phyloP scores from a whole-genome alignment of 768 basidiomycete genomes.

The Obba rivulosa region DNA sequence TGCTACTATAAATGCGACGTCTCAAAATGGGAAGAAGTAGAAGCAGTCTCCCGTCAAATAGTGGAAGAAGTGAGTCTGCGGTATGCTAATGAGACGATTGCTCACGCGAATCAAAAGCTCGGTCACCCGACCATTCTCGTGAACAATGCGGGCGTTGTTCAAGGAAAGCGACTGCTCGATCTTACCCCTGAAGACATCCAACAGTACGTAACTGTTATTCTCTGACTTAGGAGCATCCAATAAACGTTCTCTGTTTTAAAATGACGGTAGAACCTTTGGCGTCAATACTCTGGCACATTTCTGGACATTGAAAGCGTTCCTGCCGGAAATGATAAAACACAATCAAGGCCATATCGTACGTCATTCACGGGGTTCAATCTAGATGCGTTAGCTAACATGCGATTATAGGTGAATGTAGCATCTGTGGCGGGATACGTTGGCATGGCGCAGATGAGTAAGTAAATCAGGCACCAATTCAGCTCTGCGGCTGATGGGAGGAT shows the following conservation, averaged over 20 bases:
- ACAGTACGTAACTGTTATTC: slow-evolving; percentile 47
- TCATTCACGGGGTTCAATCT: slow-evolving; percentile 1
- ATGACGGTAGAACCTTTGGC: slow-evolving; percentile 66
- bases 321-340: slow-evolving; percentile 77
- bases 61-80: slow-evolving; percentile 59
- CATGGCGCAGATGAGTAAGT: slow-evolving; percentile 70
- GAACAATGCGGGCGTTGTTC: slow-evolving; percentile 94
- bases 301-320: slow-evolving; percentile 89
- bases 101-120: slow-evolving; percentile 43
- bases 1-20: slow-evolving; percentile 88
- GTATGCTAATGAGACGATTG: neutral
- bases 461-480: neutral
- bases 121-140: slow-evolving; percentile 86
- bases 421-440: slow-evolving; percentile 72
- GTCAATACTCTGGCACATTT: slow-evolving; percentile 88
- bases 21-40: slow-evolving; percentile 82
- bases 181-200: slow-evolving; percentile 70
- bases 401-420: slow-evolving; percentile 62
- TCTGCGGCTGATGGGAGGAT: neutral
- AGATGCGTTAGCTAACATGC: neutral
- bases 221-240: neutral
- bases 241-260: neutral
- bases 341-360: slow-evolving; percentile 83
- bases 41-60: slow-evolving; percentile 66
- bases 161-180: slow-evolving; percentile 84